Conservation (phyloP, 208 protist genomes). For the Acanthamoeba comandoni region DNA sequence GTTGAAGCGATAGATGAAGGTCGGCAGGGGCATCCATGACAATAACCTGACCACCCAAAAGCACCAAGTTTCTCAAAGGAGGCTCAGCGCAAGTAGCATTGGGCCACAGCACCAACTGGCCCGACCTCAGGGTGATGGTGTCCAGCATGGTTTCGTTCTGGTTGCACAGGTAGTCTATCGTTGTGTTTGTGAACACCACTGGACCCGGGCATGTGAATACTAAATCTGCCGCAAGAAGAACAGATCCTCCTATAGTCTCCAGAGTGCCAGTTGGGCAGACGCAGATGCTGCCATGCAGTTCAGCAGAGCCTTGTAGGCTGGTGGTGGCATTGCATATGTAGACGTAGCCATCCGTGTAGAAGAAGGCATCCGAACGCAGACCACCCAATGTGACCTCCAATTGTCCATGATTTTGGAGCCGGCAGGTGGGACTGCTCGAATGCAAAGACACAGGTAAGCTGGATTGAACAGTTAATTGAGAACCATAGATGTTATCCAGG, state of each 20-base stretch:
- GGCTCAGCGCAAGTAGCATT: constrained; percentile 29
- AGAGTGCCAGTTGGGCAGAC: constrained; percentile 4
- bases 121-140: constrained; percentile 8
- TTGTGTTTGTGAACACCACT: constrained; percentile 7
- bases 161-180: constrained; percentile 33
- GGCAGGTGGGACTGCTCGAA: not conserved
- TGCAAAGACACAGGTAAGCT: not conserved
- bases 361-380: not conserved
- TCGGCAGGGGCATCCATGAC: no score
- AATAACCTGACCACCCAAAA: constrained; percentile 24
- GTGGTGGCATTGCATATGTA: constrained; percentile 29
- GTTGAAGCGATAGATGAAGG: constrained; percentile 70
- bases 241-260: not conserved
- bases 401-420: constrained; percentile 6
- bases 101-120: constrained; percentile 43
- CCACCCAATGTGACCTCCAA: constrained; percentile 9
- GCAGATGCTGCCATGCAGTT: constrained; percentile 20
- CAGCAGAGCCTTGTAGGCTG: not conserved
- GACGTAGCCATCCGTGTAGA: constrained; percentile 52
- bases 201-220: not conserved
- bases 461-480: not conserved
- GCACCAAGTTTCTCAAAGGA: constrained; percentile 18
- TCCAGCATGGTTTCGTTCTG: constrained; percentile 43
- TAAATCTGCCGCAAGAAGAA: not conserved
- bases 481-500: constrained; percentile 18